phyloP scores from a whole-genome alignment of 257 asterid species.

The Fraxinus quadrangulata region DNA sequence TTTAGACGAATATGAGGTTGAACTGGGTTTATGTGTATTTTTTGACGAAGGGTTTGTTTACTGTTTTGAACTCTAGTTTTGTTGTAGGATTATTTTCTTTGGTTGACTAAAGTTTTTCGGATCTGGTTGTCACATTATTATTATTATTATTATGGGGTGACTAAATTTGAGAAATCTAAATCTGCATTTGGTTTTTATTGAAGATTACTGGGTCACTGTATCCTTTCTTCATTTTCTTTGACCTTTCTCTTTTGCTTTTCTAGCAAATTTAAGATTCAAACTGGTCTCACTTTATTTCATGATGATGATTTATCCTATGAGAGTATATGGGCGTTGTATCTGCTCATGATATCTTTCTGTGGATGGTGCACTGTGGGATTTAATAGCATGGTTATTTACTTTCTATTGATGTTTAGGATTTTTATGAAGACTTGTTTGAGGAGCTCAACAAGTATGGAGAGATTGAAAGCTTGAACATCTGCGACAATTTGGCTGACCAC shows the following conservation, averaged over 20 bases:
- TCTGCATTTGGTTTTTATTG: neutral
- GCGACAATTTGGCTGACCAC: slow-evolving; percentile 97
- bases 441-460: slow-evolving; percentile 91
- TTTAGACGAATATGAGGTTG: neutral
- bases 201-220: neutral
- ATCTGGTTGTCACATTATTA: neutral
- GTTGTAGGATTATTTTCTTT: neutral
- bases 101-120: neutral
- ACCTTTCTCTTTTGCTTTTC: neutral
- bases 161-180: neutral
- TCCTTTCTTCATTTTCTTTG: neutral
- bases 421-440: slow-evolving; percentile 91
- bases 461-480: slow-evolving; percentile 81
- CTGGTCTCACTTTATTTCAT: neutral
- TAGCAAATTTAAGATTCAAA: neutral
- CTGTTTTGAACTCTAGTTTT: neutral
- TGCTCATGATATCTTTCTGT: neutral
- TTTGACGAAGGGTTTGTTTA: neutral
- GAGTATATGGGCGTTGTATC: neutral
- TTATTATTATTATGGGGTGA: neutral
- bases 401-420: slow-evolving; percentile 54
- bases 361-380: neutral
- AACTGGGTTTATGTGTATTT: neutral
- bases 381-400: neutral
- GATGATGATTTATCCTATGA: neutral